A percentile compares a stretch with the other conserved stretches of the same genome.
phyloP scores from a whole-genome alignment of 441 rosid species.

The Pelargonium citronellum region DNA sequence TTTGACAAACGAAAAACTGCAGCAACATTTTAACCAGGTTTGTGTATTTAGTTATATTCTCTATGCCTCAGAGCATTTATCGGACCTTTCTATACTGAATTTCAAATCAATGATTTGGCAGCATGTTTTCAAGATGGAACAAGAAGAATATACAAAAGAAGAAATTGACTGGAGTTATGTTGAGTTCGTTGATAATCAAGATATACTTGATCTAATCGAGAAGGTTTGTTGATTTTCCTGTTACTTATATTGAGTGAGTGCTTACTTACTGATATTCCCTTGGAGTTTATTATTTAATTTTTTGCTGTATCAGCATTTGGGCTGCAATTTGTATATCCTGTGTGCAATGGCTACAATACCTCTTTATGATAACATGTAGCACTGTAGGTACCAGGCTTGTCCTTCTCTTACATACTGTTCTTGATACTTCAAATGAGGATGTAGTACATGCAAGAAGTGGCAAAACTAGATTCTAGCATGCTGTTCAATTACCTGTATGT shows the following conservation, averaged over 20 bases:
- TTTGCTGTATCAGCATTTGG: background rate
- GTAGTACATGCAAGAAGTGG: no score
- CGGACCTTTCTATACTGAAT: conserved; percentile 16
- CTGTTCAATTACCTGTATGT: no score
- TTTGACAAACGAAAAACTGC: conserved; percentile 78
- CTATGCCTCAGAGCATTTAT: conserved; percentile 14
- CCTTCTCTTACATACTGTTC: background rate
- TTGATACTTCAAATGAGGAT: background rate
- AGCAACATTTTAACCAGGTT: conserved; percentile 85
- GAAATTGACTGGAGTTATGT: conserved; percentile 79
- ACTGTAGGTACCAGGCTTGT: background rate
- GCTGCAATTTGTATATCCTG: background rate
- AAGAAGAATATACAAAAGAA: conserved; percentile 72
- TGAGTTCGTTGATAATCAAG: conserved; percentile 69
- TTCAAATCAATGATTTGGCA: conserved; percentile 22
- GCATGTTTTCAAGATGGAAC: conserved; percentile 89
- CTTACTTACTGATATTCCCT: conserved; percentile 2
- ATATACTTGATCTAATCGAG: conserved; percentile 69
- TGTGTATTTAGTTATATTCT: conserved; percentile 20
- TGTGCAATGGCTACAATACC: background rate
- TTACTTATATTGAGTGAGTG: conserved; percentile 4
- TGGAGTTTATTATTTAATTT: background rate
- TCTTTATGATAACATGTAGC: background rate
- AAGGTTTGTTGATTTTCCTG: conserved; percentile 30
- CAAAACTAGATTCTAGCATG: no score